Evolutionary conservation across 345 rosid species (phyloP), one percentile per base, ranked within the genome.

Genomic region (Psidium guajava): DNA sequence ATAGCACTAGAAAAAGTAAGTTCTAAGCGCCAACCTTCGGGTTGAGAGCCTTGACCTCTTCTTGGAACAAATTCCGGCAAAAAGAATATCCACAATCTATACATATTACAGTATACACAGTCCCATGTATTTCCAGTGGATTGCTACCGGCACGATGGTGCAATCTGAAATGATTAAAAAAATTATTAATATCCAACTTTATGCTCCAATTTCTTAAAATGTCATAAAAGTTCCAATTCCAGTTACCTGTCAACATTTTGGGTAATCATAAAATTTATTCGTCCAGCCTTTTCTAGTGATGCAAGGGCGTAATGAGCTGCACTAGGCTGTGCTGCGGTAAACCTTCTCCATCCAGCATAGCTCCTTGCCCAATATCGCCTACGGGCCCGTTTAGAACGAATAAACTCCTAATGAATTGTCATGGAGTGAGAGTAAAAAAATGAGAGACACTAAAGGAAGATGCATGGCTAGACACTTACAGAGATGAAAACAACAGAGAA

Each of bases 331-430:
- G 98, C 97, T 59, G 98, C 90, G 84, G 90, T 91, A 90, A 97
- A 95, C 81, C 83, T 90, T 91, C 94, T 94, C 98, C 99, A 95
- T 86, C 98, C 99, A 87, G 98, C 98, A 80, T 92, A 95, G 93
- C 99, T 97, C 91, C 99, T 92, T 42, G 97, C 97, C 99, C 99
- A 97, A 89, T 95, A 97, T 74, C 95, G 89, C 90, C 96, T 91
- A 27, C 94, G 96, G 84, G 96, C 91, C 59, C 92, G 88, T 86
- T 88, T 91, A 32, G 93, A 95, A 85, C 94, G 95, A 69, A 86
- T 82, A 85, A 97, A 95, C 86, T 97, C 96, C 99, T 95, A 47
- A 27, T 18, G n/a, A 57, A 82, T 51, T 36, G 49, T 44, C 42
- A 82, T 50, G 57, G 56, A 40, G 20, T 28, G 22, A 86, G 27